phyloP scores from a whole-genome alignment of 2,329 filamentous ascomycete genomes.

The Ascochyta fabae region DNA sequence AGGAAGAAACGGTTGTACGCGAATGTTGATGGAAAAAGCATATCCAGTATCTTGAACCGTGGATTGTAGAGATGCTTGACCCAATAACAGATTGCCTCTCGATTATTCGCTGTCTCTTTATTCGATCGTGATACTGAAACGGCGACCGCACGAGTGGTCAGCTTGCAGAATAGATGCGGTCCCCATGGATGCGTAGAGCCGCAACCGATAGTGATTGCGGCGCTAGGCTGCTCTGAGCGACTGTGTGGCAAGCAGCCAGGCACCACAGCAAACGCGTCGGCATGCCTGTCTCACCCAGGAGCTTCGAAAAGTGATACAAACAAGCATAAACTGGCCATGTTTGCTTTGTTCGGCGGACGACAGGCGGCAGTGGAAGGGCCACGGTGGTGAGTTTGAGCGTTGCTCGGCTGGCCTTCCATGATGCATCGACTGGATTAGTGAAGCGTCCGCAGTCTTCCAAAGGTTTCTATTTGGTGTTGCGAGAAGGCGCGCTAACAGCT shows the following conservation, averaged over 20 bases:
- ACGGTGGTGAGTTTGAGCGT: slow-evolving; percentile 24
- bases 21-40: too few species aligned
- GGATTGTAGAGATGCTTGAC: too few species aligned
- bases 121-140: too few species aligned
- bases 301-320: slow-evolving; percentile 18
- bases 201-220: slow-evolving; percentile 13
- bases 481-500: slow-evolving; percentile 25
- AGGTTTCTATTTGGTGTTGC: slow-evolving; percentile 39
- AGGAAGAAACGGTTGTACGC: too few species aligned
- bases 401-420: slow-evolving; percentile 17
- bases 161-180: neutral
- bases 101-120: too few species aligned
- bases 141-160: too few species aligned
- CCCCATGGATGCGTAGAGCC: neutral
- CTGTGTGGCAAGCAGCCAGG: slow-evolving; percentile 31
- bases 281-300: slow-evolving; percentile 24
- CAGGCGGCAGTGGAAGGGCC: slow-evolving; percentile 18
- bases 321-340: neutral
- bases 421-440: slow-evolving; percentile 17
- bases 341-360: slow-evolving; percentile 7
- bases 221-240: slow-evolving; percentile 12
- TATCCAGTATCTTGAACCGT: too few species aligned
- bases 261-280: slow-evolving; percentile 33
- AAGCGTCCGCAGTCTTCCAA: slow-evolving; percentile 32
- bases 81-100: too few species aligned